Evolutionary conservation across 2,329 filamentous ascomycete species (phyloP), one percentile per base, ranked within the genome.

Genomic region (Ceratocystis huliohia): DNA sequence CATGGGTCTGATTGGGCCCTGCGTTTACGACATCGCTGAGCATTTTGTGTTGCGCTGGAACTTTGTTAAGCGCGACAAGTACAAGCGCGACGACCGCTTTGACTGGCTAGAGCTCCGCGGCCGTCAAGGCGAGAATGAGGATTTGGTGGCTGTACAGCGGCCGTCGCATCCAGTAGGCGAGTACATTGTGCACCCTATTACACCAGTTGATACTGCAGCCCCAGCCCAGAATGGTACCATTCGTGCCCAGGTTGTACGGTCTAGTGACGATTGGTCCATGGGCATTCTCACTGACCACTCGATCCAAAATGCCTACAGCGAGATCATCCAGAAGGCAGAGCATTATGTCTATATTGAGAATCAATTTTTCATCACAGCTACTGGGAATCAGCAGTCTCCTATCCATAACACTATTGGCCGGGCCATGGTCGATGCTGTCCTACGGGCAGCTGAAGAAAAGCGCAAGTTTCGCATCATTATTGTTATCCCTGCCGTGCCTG

Each of bases 341-440:
- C 93, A 97, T 74, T 96, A 85, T 71, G 88, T 99, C 28, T 99
- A 97, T 77, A 96, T 99, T 68, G 94, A 99, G 75, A 97, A 97
- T 72, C 94, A 99, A 72, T 97, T 97, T 78, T 99, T 97, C 80
- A 96, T 95, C 73, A 95, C 91, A 1, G 89, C 94, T 0, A 97
- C 93, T 0, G 91, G 91, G 7, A 87, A 94, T n/a, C 76, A 96
- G 45, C 92, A 96, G 74, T 78, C 81, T 0, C 93, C 93, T 0
- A 84, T 97, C 28, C 86, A 91, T 75, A 99, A 99, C 73, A 88
- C 85, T 20, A 88, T 99, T 20, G 94, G 94, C 13, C 81, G 81
- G 6, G 87, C 94, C 1, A 96, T 99, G 65, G 94, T 96, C 1
- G 91, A 99, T 66, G 92, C 93, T 0, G 87, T 91, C 30, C 84